Evolutionary conservation across 2,329 filamentous ascomycete genomes (phyloP), one percentile per base, ranked within the genome.

Genomic region (Clonostachys byssicola): DNA sequence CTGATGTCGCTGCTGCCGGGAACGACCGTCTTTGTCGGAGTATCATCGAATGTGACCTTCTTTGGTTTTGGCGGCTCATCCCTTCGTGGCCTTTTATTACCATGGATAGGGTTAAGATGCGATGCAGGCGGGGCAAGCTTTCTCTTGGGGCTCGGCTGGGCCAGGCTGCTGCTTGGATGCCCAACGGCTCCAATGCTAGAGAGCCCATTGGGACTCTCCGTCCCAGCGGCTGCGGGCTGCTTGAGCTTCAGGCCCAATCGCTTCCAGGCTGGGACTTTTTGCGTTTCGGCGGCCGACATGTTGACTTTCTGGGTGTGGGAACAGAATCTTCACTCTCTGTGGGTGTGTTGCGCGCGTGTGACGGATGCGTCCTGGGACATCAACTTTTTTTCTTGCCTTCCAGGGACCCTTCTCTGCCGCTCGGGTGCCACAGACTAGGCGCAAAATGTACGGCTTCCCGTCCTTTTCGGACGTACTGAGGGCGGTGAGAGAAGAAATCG

Each of bases 181-280:
- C 65, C 65, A 67, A 67, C 64, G 55, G 56, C 35, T 35, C 39
- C 46, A 67, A 67, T 63, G 54, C 57, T 57, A 54, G 54, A 52
- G 47, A 49, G 49, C 49, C 55, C 57, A 54, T 54, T 54, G 53
- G 56, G 56, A 54, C 60, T 53, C 47, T 61, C 63, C 44, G 34
- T 63, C 44, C 59, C 54, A 54, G 56, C 58, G 52, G 56, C 59
- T 52, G 59, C 56, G 48, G 59, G 55, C 52, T 63, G 60, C 65
- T 81, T 82, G 66, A 81, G 78, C 71, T 81, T 81, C 61, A 82
- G 74, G 65, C 80, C 79, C 72, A 81, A 74, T 71, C 76, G 74
- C 61, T 82, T 82, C 78, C 79, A 82, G 53, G 78, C 78, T 48
- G 79, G 78, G 52, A 77, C 68, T 56, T 69, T 70, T 20, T 39